phyloP scores from a whole-genome alignment of 2,329 filamentous ascomycete genomes.

The Fusarium tricinctum region DNA sequence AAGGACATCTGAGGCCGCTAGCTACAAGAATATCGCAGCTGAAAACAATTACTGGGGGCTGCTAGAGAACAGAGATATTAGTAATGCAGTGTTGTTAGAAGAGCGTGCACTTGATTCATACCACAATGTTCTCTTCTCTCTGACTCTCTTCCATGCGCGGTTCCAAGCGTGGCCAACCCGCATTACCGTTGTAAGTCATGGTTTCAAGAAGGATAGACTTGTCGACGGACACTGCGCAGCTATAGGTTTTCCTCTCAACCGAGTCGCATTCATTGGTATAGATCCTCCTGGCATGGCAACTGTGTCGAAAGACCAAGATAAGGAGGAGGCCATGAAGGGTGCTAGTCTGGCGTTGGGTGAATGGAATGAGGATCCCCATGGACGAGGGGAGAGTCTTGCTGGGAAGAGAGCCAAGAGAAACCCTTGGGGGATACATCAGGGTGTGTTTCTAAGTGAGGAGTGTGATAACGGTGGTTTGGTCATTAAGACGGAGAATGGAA shows the following conservation, averaged over 20 bases:
- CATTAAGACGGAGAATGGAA: constrained; percentile 52
- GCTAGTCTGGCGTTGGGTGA: constrained; percentile 60
- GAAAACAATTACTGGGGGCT: constrained; percentile 63
- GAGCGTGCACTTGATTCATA: constrained; percentile 85
- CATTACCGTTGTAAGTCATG: constrained; percentile 76
- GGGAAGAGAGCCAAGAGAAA: constrained; percentile 66
- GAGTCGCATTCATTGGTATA: constrained; percentile 70
- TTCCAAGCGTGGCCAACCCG: constrained; percentile 66
- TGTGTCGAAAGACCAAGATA: constrained; percentile 48
- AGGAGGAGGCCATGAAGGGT: constrained; percentile 59
- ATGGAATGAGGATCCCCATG: constrained; percentile 68
- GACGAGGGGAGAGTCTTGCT: constrained; percentile 59
- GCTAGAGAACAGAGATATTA: constrained; percentile 41
- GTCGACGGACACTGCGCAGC: constrained; percentile 74
- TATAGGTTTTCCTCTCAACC: constrained; percentile 65
- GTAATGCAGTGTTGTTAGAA: constrained; percentile 68
- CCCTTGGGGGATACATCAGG: constrained; percentile 62
- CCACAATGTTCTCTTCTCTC: constrained; percentile 84
- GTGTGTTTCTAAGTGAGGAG: constrained; percentile 59
- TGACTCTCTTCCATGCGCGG: constrained; percentile 64
- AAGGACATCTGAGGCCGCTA: constrained; percentile 70
- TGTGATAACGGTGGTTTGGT: constrained; percentile 56
- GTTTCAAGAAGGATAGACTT: constrained; percentile 75
- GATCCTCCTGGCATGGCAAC: constrained; percentile 68
- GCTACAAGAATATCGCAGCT: constrained; percentile 69